phyloP scores from a whole-genome alignment of 2,329 filamentous ascomycete genomes.

The Aspergillus transmontanensis region DNA sequence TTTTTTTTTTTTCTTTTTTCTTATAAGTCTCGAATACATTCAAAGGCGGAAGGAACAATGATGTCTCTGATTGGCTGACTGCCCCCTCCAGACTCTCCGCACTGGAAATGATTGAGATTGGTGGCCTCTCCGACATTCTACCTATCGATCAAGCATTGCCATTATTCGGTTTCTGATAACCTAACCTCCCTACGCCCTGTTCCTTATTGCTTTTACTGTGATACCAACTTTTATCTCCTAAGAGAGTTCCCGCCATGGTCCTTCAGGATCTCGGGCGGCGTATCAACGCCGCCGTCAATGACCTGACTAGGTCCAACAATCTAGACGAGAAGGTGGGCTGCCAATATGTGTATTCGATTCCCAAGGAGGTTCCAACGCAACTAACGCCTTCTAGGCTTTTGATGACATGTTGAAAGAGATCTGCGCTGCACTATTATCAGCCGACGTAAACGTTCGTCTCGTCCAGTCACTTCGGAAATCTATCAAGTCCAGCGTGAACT shows the following conservation, averaged over 20 bases:
- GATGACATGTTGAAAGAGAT: constrained; percentile 99
- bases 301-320: constrained; percentile 88
- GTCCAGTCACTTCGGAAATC: constrained; percentile 90
- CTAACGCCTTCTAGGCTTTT: constrained; percentile 68
- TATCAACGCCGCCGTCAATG: constrained; percentile 94
- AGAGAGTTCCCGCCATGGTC: constrained; percentile 68
- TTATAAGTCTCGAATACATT: constrained; percentile 25
- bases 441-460: constrained; percentile 95
- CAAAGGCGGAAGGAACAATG: constrained; percentile 30
- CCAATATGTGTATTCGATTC: constrained; percentile 4
- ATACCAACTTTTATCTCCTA: background rate
- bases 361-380: constrained; percentile 8
- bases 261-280: constrained; percentile 97
- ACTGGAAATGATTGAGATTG: constrained; percentile 17
- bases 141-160: background rate
- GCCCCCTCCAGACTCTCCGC: constrained; percentile 25
- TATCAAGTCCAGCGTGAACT: constrained; percentile 88
- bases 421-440: constrained; percentile 89
- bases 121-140: constrained; percentile 23
- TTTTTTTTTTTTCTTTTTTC: constrained; percentile 21
- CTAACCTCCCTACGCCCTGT: background rate
- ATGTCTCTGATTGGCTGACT: constrained; percentile 35
- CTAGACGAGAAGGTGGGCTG: constrained; percentile 86
- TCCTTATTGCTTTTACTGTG: background rate
- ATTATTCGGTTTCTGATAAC: background rate